phyloP scores from a whole-genome alignment of 805 yeast species.

The Yamadazyma tumulicola region DNA sequence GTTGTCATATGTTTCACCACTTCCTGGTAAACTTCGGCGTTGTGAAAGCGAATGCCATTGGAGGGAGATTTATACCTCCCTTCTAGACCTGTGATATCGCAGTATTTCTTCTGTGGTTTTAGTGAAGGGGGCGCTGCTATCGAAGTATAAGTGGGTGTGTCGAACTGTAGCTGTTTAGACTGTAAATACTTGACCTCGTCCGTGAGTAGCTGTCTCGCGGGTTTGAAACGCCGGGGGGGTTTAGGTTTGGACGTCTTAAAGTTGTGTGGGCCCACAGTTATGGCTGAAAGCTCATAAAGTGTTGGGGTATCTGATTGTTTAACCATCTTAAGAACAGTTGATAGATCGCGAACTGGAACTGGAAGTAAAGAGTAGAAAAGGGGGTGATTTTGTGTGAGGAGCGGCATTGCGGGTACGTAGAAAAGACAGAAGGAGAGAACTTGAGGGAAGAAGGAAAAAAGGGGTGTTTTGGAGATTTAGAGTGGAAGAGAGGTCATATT shows the following conservation, averaged over 20 bases:
- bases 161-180: constrained; percentile 36
- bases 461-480: too few relatives aligned
- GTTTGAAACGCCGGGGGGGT: constrained; percentile 64
- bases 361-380: too few relatives aligned
- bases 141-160: constrained; percentile 65
- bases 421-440: too few relatives aligned
- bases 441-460: too few relatives aligned
- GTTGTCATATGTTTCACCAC: constrained; percentile 76
- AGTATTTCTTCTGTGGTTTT: constrained; percentile 75
- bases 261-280: constrained; percentile 40
- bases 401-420: too few relatives aligned
- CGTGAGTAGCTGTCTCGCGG: constrained; percentile 63
- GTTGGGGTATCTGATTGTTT: too few relatives aligned
- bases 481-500: too few relatives aligned
- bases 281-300: background rate
- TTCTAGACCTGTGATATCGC: constrained; percentile 89
- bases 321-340: too few relatives aligned
- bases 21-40: constrained; percentile 75
- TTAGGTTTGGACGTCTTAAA: constrained; percentile 55
- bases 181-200: constrained; percentile 74
- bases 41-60: constrained; percentile 72
- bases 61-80: constrained; percentile 74
- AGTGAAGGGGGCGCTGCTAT: constrained; percentile 86
- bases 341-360: too few relatives aligned
- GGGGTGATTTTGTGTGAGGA: too few relatives aligned